Evolutionary conservation across 208 protist species (phyloP).

Genomic region (Trypanosoma brucei): DNA sequence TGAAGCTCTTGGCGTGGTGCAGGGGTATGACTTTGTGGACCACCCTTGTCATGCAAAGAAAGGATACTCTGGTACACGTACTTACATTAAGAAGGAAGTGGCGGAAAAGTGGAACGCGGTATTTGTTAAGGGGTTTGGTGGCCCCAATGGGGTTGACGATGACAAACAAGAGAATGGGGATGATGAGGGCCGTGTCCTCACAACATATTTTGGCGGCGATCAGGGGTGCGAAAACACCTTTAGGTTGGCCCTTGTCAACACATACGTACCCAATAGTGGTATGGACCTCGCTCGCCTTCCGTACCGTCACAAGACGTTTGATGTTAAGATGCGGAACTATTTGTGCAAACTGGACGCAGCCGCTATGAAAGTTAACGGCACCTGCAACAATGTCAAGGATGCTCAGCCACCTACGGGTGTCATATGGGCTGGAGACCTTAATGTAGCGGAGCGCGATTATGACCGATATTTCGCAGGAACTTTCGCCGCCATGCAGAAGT

Average conservation of each 20-base stretch:
- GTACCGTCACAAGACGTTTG: conserved; percentile 81
- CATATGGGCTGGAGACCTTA: conserved; percentile 93
- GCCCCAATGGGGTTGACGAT: background rate
- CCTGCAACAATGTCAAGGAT: conserved; percentile 1
- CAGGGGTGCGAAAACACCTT: conserved; percentile 12
- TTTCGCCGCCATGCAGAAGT: conserved; percentile 89
- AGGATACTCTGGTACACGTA: conserved; percentile 87
- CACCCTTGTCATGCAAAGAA: conserved; percentile 73
- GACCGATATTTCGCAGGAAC: conserved; percentile 83
- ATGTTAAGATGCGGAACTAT: conserved; percentile 60
- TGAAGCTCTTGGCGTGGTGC: conserved; percentile 47
- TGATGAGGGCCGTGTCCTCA: conserved; percentile 85
- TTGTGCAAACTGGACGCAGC: conserved; percentile 24
- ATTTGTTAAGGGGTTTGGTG: conserved; percentile 11
- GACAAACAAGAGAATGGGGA: conserved; percentile 26
- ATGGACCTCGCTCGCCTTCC: conserved; percentile 82
- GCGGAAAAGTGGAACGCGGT: conserved; percentile 8
- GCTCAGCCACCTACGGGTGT: conserved; percentile 32
- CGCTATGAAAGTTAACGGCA: background rate
- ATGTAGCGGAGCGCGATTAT: conserved; percentile 92
- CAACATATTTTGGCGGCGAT: conserved; percentile 55
- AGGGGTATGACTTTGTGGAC: conserved; percentile 73
- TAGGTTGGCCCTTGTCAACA: conserved; percentile 77
- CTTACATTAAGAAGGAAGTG: conserved; percentile 46
- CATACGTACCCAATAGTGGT: conserved; percentile 93